A percentile compares a stretch with the other conserved stretches of the same genome.
Evolutionary conservation across 257 asterid genomes (phyloP).

Genomic region (Rehmannia glutinosa): DNA sequence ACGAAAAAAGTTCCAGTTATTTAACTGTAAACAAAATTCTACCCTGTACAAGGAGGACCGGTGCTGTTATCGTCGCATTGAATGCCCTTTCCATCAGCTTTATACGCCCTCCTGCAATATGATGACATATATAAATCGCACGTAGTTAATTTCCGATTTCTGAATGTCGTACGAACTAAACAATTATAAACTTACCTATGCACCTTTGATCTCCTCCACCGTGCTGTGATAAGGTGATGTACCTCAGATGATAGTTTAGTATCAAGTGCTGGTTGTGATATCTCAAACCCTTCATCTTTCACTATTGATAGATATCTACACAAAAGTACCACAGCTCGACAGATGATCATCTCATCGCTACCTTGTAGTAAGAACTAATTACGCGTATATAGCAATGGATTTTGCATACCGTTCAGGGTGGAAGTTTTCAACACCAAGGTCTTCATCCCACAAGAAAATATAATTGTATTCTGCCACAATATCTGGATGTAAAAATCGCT

Average conservation of each 20-base stretch:
- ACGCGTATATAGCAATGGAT: no score
- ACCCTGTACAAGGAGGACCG: slow-evolving; percentile 96
- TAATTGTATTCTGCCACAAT: slow-evolving; percentile 58
- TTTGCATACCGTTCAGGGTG: slow-evolving; percentile 64
- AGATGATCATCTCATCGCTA: no score
- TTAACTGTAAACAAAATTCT: slow-evolving; percentile 24
- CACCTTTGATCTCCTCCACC: slow-evolving; percentile 46
- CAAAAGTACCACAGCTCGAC: no score
- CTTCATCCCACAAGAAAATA: slow-evolving; percentile 82
- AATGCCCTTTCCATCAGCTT: slow-evolving; percentile 45
- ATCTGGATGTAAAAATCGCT: slow-evolving; percentile 76
- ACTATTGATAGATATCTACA: slow-evolving; percentile 67
- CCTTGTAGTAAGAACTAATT: no score
- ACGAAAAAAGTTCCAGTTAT: slow-evolving; percentile 14
- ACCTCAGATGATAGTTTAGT: slow-evolving; percentile 49
- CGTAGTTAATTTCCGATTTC: no score
- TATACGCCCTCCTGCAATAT: slow-evolving; percentile 59
- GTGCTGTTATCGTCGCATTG: slow-evolving; percentile 55
- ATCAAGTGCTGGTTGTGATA: slow-evolving; percentile 92
- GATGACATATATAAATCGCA: no score
- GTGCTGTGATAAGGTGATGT: slow-evolving; percentile 87
- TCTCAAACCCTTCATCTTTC: slow-evolving; percentile 69
- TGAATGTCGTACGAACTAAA: no score
- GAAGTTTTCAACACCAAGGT: slow-evolving; percentile 74
- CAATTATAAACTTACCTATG: slow-evolving; percentile 50